Evolutionary conservation across 345 rosid genomes (phyloP).

Genomic region (Balakata baccata): DNA sequence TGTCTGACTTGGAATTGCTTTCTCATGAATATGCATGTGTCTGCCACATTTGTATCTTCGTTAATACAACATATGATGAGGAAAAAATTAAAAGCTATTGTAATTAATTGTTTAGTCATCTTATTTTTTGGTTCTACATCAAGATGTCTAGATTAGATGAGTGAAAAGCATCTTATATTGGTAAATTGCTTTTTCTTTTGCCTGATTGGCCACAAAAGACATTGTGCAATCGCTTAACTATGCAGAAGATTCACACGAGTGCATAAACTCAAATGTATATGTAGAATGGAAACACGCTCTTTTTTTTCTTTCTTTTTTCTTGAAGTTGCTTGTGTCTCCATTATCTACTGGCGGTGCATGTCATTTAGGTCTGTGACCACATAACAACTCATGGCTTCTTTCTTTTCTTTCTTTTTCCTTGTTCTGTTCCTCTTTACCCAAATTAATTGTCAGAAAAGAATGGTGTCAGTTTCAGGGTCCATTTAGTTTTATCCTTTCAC

Average conservation of each 20-base stretch:
- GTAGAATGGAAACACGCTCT: background rate
- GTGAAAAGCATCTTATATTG: background rate
- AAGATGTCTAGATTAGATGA: background rate
- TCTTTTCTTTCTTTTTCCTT: background rate
- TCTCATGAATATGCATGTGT: background rate
- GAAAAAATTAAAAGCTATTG: background rate
- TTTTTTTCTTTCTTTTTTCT: background rate
- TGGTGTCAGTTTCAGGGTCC: constrained; percentile 34
- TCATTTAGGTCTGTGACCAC: background rate
- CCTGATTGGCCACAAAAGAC: background rate
- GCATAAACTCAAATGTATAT: background rate
- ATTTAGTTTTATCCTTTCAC: constrained; percentile 24
- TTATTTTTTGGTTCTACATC: background rate
- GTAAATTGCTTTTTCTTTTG: background rate
- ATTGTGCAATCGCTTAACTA: background rate
- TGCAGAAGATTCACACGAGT: background rate
- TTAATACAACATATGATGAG: background rate
- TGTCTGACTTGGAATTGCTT: background rate
- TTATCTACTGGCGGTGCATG: background rate
- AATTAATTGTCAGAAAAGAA: constrained; percentile 25
- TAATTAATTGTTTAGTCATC: constrained; percentile 1
- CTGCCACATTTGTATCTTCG: background rate
- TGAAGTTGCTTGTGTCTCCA: background rate
- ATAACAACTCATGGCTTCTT: constrained; percentile 9
- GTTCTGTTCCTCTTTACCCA: background rate